Evolutionary conservation across 192 early-diverging fungal genomes (phyloP), one percentile per base, ranked within the genome.

Genomic region (Podila horticola): DNA sequence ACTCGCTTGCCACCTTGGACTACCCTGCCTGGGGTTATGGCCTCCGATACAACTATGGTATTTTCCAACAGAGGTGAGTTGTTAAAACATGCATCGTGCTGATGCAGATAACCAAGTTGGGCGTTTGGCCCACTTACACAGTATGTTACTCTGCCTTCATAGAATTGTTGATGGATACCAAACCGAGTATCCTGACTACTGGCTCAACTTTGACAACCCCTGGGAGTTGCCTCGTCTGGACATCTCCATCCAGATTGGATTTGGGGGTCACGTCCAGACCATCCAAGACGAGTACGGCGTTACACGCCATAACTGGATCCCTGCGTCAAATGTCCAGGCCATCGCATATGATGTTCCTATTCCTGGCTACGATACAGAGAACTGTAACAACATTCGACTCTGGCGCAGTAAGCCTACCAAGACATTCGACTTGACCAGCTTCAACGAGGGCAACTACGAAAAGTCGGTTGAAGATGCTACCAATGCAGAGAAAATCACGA

Each of bases 1-100:
- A 98, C 84, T 97, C 97, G 36, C 82, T 98, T 81, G 96, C 98
- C 34, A 95, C 95, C 64, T 83, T 94, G 26, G 93, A 98, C 83
- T 96, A 95, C 69, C 97, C 98, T 26, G 96, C 93, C 34, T 96
- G 97, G 95, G 95, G 98, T 69, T 99, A 99, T 68, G 98, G 98
- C 59, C 92, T 99, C 67, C 92, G 98, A 45, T 99, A 98, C 89
- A 94, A 92, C 64, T 99, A 99, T 85, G 98, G 98, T 81, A 98
- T 99, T 87, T 99, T 99, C 89, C 93, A 99, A 86, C 98, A 99
- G 86, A 89, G 92, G 84, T 84, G 74, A 66, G 61, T 3, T 55
- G 22, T 1, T 5, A 1, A 19, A 3, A 55, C 52, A 55, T 9
- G 50, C 12, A 55, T 55, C 52, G 19, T 24, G 52, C 41, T 45